Base-by-base conservation (phyloP, 148 eudicot genomes). In the Rhododendron ovatum region DNA sequence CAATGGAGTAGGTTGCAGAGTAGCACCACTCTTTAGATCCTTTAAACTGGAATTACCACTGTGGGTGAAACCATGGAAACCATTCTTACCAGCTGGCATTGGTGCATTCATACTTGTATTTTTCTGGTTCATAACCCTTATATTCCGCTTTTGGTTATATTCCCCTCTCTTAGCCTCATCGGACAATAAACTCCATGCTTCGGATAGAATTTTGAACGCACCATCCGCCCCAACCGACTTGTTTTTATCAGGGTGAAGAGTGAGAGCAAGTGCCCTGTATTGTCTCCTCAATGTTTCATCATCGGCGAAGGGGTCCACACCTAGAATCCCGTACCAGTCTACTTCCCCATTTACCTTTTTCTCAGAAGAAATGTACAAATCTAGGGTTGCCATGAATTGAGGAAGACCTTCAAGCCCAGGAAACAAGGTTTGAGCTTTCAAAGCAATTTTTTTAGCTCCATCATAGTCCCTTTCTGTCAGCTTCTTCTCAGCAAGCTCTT, bases 161-260 rank as follows among this genome's bases (percentile, higher is more conserved):
- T 84, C 89, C 80, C 18, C 81, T 92, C 92, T 91, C 85, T 86
- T 91, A 13, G 82, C 61, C 85, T 88, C 91, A 83, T 95, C 92
- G 43, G 94, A 91, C 82, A 93, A 84, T 33, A 95, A 83, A 87
- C 91, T 89, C 94, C 94, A 92, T 41, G 94, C 95, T 88, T 93
- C 89, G 51, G 92, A 90, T 43, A 95, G 86, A 67, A 95, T 89
- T 88, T 90, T 89, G 61, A 93, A 93, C 2, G 98, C 98, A 37
- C 94, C 95, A 48, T 91, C 95, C n/a, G 95, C 93, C 84, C 98
- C 98, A 87, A 91, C 93, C 39, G 93, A 88, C 84, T 93, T 91
- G 88, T 91, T 95, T 86, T 95, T 95, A 84, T 95, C 95, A 22
- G 98, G 95, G 83, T 95, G 95, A 84, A 92, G 93, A 79, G 83